Conservation (phyloP, 225 moss, liverwort and hornwort species). For the Thuidium tamariscinum region DNA sequence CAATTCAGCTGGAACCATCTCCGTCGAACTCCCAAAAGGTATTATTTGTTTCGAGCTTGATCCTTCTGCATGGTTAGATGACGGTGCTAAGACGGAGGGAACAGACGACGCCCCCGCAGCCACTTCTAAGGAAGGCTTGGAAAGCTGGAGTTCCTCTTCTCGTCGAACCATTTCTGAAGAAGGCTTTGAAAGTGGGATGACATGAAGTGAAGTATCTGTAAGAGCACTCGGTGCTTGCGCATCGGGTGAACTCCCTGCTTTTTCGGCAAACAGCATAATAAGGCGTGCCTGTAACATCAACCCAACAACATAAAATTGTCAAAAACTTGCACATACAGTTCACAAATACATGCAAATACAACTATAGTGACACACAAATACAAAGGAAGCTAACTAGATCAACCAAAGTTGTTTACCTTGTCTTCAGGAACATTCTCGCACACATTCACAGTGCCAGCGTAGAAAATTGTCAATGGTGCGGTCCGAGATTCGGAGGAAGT, state of each 20-base stretch:
- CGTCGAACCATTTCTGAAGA: background rate
- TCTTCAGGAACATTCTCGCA: constrained; percentile 37
- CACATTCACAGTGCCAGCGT: constrained; percentile 47
- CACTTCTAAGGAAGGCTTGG: background rate
- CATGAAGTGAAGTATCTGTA: background rate
- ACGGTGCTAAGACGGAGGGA: background rate
- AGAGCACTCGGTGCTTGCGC: background rate
- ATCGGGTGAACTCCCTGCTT: background rate
- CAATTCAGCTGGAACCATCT: background rate
- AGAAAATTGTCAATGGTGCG: constrained; percentile 43
- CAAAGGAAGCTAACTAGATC: background rate
- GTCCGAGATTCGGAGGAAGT: background rate
- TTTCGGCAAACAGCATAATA: constrained; percentile 39
- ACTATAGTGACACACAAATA: background rate
- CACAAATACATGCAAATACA: background rate
- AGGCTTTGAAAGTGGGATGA: background rate
- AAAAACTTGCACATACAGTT: background rate
- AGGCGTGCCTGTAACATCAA: constrained; percentile 28
- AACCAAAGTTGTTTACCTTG: constrained; percentile 14
- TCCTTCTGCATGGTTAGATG: background rate
- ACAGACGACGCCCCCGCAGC: background rate
- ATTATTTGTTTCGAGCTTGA: background rate
- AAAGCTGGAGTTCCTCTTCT: background rate
- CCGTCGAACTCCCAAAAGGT: background rate
- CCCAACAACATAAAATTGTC: background rate